Conservation (phyloP, 1,284 basidiomycete genomes). For the Coniophora puteana region DNA sequence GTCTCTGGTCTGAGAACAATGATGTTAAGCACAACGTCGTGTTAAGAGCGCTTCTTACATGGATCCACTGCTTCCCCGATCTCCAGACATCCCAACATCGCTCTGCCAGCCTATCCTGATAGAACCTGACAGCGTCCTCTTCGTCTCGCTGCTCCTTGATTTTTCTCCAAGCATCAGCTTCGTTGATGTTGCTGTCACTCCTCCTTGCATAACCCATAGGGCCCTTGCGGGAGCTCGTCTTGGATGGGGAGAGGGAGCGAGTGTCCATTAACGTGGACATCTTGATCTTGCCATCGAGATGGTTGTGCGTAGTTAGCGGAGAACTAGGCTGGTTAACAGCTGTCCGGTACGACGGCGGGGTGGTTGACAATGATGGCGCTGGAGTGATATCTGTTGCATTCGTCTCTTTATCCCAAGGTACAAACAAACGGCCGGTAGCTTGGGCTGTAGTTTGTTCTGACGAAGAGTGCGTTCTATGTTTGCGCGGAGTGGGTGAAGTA, state of each 20-base stretch:
- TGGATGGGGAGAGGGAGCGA: constrained; percentile 15
- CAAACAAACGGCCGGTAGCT: too few species aligned
- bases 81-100: constrained; percentile 72
- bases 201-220: too few species aligned
- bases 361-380: constrained; percentile 35
- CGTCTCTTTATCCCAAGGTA: too few species aligned
- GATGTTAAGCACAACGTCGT: constrained; percentile 10
- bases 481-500: too few species aligned
- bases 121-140: constrained; percentile 64
- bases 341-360: constrained; percentile 50
- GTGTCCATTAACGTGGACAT: constrained; percentile 14
- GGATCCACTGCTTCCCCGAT: constrained; percentile 63
- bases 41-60: constrained; percentile 42
- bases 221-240: constrained; percentile 13
- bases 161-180: constrained; percentile 74
- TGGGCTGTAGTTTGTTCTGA: constrained; percentile 15
- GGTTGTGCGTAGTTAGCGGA: constrained; percentile 10
- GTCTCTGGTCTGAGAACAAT: constrained; percentile 49
- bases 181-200: constrained; percentile 48
- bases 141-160: constrained; percentile 67
- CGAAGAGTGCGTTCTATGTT: too few species aligned
- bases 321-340: constrained; percentile 33
- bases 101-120: constrained; percentile 56
- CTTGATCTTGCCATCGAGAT: constrained; percentile 9
- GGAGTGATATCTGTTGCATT: too few species aligned